Conservation (phyloP, 257 asterid species). For the Rubia yunnanensis region DNA sequence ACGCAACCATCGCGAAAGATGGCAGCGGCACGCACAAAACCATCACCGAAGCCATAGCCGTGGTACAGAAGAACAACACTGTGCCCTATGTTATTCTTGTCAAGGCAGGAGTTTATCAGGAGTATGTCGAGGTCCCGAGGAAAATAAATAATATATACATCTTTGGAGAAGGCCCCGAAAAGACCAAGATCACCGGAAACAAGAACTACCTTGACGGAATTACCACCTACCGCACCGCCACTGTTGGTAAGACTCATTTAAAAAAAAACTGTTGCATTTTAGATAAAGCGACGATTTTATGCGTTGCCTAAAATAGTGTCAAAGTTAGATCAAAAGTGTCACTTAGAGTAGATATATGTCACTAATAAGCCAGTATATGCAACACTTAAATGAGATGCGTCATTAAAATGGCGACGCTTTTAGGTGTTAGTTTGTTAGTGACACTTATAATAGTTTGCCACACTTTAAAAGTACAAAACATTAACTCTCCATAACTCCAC, state of each 20-base stretch:
- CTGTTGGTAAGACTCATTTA: slow-evolving; percentile 42
- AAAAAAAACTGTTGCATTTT: too few species aligned
- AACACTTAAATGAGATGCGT: too few species aligned
- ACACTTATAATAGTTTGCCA: neutral
- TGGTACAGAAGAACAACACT: slow-evolving; percentile 14
- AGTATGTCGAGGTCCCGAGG: slow-evolving; percentile 18
- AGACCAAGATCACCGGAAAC: slow-evolving; percentile 33
- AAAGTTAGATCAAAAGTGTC: too few species aligned
- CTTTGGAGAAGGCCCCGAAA: slow-evolving; percentile 34
- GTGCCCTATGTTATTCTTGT: slow-evolving; percentile 19
- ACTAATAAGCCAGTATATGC: too few species aligned
- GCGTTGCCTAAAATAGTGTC: too few species aligned
- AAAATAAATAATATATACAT: slow-evolving; percentile 14
- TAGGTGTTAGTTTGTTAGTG: neutral
- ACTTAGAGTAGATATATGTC: too few species aligned
- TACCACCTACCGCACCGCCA: slow-evolving; percentile 28
- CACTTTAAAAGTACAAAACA: too few species aligned
- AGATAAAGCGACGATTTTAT: too few species aligned
- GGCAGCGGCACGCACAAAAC: slow-evolving; percentile 27
- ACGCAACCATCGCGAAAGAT: slow-evolving; percentile 42
- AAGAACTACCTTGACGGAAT: slow-evolving; percentile 18
- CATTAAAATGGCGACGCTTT: too few species aligned
- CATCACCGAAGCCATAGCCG: slow-evolving; percentile 15
- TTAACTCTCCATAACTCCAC: too few species aligned
- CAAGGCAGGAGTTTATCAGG: slow-evolving; percentile 32